Evolutionary conservation across 1,284 basidiomycete genomes (phyloP).

Genomic region (Athelia psychrophila): DNA sequence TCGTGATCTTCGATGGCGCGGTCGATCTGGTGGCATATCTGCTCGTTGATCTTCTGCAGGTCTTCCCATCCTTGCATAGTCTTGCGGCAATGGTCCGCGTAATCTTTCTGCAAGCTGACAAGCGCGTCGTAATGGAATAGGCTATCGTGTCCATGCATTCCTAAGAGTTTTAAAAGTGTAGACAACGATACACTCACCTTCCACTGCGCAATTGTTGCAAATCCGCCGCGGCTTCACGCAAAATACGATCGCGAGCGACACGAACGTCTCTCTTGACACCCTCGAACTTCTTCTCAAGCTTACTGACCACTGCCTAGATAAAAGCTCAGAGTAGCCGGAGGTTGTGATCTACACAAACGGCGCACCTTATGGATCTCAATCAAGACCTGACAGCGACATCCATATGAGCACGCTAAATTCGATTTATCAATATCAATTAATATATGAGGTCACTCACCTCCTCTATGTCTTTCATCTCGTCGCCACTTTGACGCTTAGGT

Average conservation of each 20-base stretch:
- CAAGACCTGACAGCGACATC: background rate
- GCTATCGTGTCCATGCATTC: conserved; percentile 24
- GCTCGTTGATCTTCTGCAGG: conserved; percentile 26
- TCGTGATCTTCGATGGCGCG: conserved; percentile 35
- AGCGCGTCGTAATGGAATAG: conserved; percentile 37
- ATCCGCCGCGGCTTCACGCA: conserved; percentile 38
- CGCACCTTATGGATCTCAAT: conserved; percentile 22
- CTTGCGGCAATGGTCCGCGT: conserved; percentile 31
- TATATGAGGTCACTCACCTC: background rate
- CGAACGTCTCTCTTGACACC: conserved; percentile 39
- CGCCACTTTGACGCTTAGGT: background rate
- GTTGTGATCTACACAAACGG: conserved; percentile 10
- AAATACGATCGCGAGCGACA: conserved; percentile 34
- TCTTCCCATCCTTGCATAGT: conserved; percentile 32
- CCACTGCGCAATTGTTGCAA: conserved; percentile 34
- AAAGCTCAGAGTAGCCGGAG: conserved; percentile 1
- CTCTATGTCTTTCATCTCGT: background rate
- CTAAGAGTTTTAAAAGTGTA: conserved; percentile 3
- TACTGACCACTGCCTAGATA: conserved; percentile 38
- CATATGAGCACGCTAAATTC: background rate
- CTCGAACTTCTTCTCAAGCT: conserved; percentile 39
- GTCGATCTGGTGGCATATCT: conserved; percentile 22
- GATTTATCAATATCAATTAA: background rate
- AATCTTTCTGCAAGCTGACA: conserved; percentile 39
- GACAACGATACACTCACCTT: conserved; percentile 26